These are phyloP conservation scores for Crithidia sp. DNA, from an alignment of 208 protist genomes.

Conservation along the genomic window DNA sequence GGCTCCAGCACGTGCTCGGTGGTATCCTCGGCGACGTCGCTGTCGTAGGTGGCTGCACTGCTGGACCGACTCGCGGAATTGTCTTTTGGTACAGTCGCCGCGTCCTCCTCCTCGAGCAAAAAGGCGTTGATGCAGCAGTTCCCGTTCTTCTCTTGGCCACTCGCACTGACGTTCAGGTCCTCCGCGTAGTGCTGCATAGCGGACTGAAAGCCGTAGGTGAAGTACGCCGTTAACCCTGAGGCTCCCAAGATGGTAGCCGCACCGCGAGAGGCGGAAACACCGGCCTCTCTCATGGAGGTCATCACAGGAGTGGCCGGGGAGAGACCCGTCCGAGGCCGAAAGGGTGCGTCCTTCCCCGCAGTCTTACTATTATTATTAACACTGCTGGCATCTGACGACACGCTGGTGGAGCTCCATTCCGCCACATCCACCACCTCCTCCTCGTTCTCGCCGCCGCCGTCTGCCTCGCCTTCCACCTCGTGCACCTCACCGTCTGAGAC, in stretches of 20 bases:
- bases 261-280: background rate
- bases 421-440: background rate
- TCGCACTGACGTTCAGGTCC: background rate
- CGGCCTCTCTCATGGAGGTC: no score
- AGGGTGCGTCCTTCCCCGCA: no score
- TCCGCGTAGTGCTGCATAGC: conserved; percentile 24
- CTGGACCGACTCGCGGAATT: background rate
- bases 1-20: background rate
- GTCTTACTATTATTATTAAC: no score
- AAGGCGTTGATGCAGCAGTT: no score
- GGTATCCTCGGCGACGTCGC: conserved; percentile 3
- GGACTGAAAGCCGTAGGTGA: conserved; percentile 32
- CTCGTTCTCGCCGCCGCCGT: background rate
- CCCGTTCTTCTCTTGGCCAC: no score
- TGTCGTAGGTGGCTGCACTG: conserved; percentile 28
- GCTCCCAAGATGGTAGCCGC: conserved; percentile 12
- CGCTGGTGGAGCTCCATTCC: no score
- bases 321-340: no score
- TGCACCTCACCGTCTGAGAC: background rate
- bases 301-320: no score
- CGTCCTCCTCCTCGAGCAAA: no score
- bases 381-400: no score
- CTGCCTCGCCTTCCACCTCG: background rate
- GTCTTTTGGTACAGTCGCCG: no score
- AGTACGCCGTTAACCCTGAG: conserved; percentile 19